Conservation (phyloP, 306 rosid species). For the Vicia villosa region DNA sequence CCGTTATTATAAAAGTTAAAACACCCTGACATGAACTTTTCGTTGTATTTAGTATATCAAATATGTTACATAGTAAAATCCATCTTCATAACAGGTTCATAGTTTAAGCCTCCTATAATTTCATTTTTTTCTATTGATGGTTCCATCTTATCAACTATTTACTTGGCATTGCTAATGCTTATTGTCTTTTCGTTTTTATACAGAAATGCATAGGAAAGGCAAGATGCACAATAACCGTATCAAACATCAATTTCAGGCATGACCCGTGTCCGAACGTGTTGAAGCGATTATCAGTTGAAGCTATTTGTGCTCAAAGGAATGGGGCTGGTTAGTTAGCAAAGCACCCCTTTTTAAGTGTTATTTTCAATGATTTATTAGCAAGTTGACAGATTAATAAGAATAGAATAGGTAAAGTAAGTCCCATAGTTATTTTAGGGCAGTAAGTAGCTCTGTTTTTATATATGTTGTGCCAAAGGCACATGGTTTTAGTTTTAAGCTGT, state of each 20-base stretch:
- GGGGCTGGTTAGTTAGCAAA: conserved; percentile 45
- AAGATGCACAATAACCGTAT: conserved; percentile 79
- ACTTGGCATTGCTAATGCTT: conserved; percentile 17
- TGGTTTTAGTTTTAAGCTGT: conserved; percentile 44
- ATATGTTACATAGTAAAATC: too few species aligned
- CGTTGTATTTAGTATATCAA: too few species aligned
- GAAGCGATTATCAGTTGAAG: conserved; percentile 94
- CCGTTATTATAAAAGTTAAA: too few species aligned
- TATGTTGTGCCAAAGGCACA: conserved; percentile 65
- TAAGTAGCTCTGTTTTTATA: conserved; percentile 35
- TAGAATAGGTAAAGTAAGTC: conserved; percentile 48
- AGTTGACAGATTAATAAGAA: conserved; percentile 44
- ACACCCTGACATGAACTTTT: too few species aligned
- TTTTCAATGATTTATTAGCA: conserved; percentile 47
- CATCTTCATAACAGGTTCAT: too few species aligned
- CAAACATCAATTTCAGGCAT: conserved; percentile 79
- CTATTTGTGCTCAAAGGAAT: conserved; percentile 79
- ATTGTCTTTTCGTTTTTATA: conserved; percentile 25
- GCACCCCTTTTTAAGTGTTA: conserved; percentile 28
- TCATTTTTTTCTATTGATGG: background rate
- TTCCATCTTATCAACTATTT: background rate
- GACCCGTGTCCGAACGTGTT: conserved; percentile 96
- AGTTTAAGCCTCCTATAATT: too few species aligned
- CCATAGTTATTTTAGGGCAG: conserved; percentile 38
- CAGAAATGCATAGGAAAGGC: conserved; percentile 89